A percentile compares a stretch with the other conserved stretches of the same genome.
These are phyloP conservation scores for Cutaneotrichosporon sp. DNA, from an alignment of 1,284 basidiomycete species.

Conservation along the genomic window DNA sequence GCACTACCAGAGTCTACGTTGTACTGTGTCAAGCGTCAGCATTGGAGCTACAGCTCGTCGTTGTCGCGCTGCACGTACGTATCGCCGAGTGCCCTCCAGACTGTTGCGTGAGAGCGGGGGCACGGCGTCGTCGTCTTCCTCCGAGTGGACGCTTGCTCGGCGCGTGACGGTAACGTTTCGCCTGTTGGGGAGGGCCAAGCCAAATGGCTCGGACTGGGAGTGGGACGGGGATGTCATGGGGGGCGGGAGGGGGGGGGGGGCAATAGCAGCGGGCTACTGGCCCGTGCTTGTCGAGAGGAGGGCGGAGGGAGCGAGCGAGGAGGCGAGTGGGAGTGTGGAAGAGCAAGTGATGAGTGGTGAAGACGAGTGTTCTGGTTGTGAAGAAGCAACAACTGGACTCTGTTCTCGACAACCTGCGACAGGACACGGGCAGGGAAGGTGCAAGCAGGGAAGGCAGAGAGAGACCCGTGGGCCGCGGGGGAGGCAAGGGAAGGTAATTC, in stretches of 20 bases:
- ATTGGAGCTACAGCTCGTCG: too few species aligned
- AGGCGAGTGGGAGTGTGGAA: neutral
- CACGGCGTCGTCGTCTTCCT: slow-evolving; percentile 17
- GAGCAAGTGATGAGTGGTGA: neutral
- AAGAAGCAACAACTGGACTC: neutral
- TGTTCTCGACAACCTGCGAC: neutral
- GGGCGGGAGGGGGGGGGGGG: neutral
- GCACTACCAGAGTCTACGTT: slow-evolving; percentile 1
- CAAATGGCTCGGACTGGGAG: slow-evolving; percentile 6
- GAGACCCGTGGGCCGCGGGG: too few species aligned
- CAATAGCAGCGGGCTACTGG: neutral
- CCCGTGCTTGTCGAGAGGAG: neutral
- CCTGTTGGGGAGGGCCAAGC: slow-evolving; percentile 16
- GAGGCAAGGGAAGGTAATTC: neutral
- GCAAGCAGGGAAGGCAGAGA: too few species aligned
- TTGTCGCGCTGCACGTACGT: too few species aligned
- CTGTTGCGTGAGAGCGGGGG: slow-evolving; percentile 13
- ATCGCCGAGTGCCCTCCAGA: slow-evolving; percentile 20
- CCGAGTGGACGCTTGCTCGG: slow-evolving; percentile 12
- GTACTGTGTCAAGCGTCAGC: slow-evolving; percentile 8
- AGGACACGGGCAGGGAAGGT: neutral
- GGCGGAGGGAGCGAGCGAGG: neutral
- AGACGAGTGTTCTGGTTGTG: neutral
- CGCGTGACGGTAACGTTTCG: slow-evolving; percentile 18
- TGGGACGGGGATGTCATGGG: slow-evolving; percentile 13